Base-by-base conservation (phyloP, 164 flowering plant species). In the Magnolia sinica region DNA sequence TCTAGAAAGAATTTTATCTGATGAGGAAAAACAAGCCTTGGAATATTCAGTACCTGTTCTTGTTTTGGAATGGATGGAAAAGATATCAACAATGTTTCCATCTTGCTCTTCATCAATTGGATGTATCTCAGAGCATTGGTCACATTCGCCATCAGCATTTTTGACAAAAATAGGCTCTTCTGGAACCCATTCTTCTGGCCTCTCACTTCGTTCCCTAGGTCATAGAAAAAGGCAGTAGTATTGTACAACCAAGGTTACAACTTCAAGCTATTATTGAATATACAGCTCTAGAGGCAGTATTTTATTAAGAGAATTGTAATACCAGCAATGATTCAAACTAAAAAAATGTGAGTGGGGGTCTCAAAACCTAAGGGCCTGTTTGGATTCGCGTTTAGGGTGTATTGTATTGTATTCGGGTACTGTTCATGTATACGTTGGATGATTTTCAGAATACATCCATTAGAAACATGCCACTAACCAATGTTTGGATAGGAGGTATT, bases 181-280 rank as follows among this genome's bases (percentile, higher is more conserved):
- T 22, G 97, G 98, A 61, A 93, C 97, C 98, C 98, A 93, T 6
- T 95, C 97, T 74, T 83, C 90, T 24, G 98, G 98, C 80, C 98
- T 91, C 76, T 91, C 91, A 72, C 75, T 52, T 85, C 92, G 86
- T 78, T 76, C 76, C 55, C 97, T 86, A 76, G 67, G 59, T 75
- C 45, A 76, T 51, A 69, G 37, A 76, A 75, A 27, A 68, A 67
- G 68, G 29, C 50, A 76, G 72, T 20, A 66, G 75, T 31, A 70
- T 29, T 20, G 27, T 51, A 77, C 74, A 16, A 58, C 45, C 7
- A 13, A 73, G 64, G 45, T 37, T 37, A 3, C 45, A 37, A 8
- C 49, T 23, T 67, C 64, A 49, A 64, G 16, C 37, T 50, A 50
- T 13, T 20, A 8, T 73, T 50, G 22, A 76, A 63, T 61, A 65